Evolutionary conservation across 148 eudicot species (phyloP), one percentile per base, ranked within the genome.

Genomic region (Rhododendron williamsianum): DNA sequence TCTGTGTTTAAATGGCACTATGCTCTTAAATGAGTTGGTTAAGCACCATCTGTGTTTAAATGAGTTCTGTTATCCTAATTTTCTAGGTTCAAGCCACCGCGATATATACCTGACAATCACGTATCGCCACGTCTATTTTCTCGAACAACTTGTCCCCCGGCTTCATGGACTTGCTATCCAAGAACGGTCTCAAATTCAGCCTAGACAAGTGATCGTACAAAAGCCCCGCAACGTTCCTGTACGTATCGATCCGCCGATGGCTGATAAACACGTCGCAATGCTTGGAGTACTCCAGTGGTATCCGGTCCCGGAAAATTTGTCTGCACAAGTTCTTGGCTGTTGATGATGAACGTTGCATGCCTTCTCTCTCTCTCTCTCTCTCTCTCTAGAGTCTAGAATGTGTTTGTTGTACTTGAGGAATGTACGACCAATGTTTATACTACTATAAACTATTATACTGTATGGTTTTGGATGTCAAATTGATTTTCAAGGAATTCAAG

Each of bases 171-270:
- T 88, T 92, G 87, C 82, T 88, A 54, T 91, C 92, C 81, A 91
- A 80, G 67, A 91, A 91, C 15, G 93, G 91, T 52, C 52, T n/a
- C 7, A 89, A 65, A 36, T 90, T 91, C 1, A 87, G 63, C n/a
- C 84, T 51, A 0, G 48, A 52, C 1, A 92, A 77, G 9, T 88
- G 89, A 19, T 90, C 88, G 35, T 78, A 89, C 19, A 92, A 81
- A 45, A 92, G 82, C 51, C 92, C 91, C 4, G 91, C 87, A 5
- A 92, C 84, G 5, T 88, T 90, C 30, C 78, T 85, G 63, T 89
- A 90, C 30, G 90, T 90, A 82, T 92, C 92, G 9, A 80, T 78
- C 4, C 93, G 89, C 4, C 93, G 38, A 35, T 92, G 93, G 86
- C 87, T 92, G 33, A 92, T 85, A 80, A 92, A 92, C 4, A 90